Percentiles rank a stretch among this genome's conserved stretches.
phyloP scores from a whole-genome alignment of 768 basidiomycete species.

The Suillus spraguei region DNA sequence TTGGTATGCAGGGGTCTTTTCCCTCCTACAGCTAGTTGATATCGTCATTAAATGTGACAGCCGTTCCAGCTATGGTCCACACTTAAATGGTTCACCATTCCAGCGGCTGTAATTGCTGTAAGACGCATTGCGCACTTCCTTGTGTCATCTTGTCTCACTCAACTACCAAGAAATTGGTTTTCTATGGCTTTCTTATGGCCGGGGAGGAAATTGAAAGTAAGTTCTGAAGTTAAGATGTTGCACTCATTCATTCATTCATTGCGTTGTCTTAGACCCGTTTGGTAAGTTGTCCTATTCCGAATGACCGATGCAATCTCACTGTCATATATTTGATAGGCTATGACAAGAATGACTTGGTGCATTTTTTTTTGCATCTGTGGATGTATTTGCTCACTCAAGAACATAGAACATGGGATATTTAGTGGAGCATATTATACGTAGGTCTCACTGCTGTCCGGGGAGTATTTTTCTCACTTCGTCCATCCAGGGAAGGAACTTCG shows the following conservation, averaged over 20 bases:
- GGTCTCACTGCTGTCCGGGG: not conserved
- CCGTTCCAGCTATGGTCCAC: constrained; percentile 64
- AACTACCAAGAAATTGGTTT: constrained; percentile 54
- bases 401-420: constrained; percentile 66
- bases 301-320: not conserved
- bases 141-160: not conserved
- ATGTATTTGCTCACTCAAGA: not conserved
- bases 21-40: not conserved
- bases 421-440: constrained; percentile 66
- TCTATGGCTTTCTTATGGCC: constrained; percentile 73
- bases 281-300: constrained; percentile 27
- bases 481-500: constrained; percentile 55
- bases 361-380: constrained; percentile 20
- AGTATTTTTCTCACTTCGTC: not conserved
- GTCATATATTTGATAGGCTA: constrained; percentile 41
- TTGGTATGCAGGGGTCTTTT: constrained; percentile 44
- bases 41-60: constrained; percentile 30
- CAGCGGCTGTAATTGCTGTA: constrained; percentile 55
- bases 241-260: constrained; percentile 10
- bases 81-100: constrained; percentile 65
- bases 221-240: constrained; percentile 23
- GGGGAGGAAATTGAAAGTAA: constrained; percentile 76
- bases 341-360: constrained; percentile 71
- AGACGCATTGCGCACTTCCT: constrained; percentile 18
- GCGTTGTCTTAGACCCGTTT: constrained; percentile 43